Evolutionary conservation across 306 rosid species (phyloP).

Genomic region (Acacia acuminata): DNA sequence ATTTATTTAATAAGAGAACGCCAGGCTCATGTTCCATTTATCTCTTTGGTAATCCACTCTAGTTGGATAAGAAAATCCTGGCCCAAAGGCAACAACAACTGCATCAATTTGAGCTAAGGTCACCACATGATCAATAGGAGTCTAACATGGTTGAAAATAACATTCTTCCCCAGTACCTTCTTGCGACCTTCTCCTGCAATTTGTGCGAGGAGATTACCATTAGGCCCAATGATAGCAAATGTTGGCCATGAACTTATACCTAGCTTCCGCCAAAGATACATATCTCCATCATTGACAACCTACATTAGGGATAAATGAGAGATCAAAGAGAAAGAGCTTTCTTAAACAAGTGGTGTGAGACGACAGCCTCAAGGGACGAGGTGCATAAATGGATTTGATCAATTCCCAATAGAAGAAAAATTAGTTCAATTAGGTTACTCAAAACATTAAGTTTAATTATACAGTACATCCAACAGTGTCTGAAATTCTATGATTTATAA

Average conservation of each 20-base stretch:
- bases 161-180: constrained; percentile 61
- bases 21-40: neutral
- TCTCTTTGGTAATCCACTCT: neutral
- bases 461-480: neutral
- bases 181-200: constrained; percentile 89
- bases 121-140: neutral
- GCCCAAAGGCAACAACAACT: constrained; percentile 16
- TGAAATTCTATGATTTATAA: neutral
- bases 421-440: neutral
- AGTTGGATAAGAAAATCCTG: constrained; percentile 4
- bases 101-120: neutral
- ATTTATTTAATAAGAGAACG: neutral
- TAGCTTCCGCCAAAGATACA: constrained; percentile 88
- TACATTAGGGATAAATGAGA: constrained; percentile 36
- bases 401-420: neutral
- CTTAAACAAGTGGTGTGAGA: neutral
- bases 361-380: neutral
- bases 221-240: constrained; percentile 82
- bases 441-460: neutral
- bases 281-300: constrained; percentile 98
- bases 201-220: constrained; percentile 88
- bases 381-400: neutral
- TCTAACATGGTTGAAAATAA: neutral
- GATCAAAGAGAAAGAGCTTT: constrained; percentile 4
- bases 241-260: constrained; percentile 98